These are phyloP conservation scores for Podospora comata DNA, from an alignment of 495 filamentous ascomycete genomes.

Conservation along the genomic window DNA sequence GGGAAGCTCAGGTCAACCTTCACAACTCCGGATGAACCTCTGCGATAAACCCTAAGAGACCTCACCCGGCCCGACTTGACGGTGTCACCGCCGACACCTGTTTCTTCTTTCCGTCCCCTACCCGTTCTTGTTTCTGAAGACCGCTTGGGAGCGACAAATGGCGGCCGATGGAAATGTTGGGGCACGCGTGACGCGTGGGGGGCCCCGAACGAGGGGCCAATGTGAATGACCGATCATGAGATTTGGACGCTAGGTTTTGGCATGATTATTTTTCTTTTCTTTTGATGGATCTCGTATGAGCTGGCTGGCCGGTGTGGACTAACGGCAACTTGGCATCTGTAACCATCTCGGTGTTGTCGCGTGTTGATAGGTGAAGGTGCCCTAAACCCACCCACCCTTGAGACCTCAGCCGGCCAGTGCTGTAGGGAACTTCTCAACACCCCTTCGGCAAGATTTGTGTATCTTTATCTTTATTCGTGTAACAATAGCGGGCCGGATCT, in stretches of 20 bases:
- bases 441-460: not conserved
- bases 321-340: not conserved
- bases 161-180: not conserved
- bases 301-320: not conserved
- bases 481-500: not conserved
- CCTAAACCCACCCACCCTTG: not conserved
- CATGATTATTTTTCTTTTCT: not conserved
- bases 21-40: not conserved
- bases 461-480: constrained; percentile 8
- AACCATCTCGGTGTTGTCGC: not conserved
- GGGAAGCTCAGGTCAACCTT: not conserved
- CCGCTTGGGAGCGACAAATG: not conserved
- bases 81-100: not conserved
- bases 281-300: not conserved
- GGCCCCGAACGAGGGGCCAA: too few relatives aligned
- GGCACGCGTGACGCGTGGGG: not conserved
- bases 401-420: not conserved
- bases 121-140: not conserved
- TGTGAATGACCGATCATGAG: not conserved
- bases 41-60: not conserved
- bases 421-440: constrained; percentile 1
- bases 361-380: not conserved
- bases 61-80: not conserved
- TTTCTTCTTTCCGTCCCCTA: not conserved
- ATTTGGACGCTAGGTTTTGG: not conserved